Evolutionary conservation across 2,329 filamentous ascomycete genomes (phyloP), one percentile per base, ranked within the genome.

Genomic region (Colletotrichum aenigma): DNA sequence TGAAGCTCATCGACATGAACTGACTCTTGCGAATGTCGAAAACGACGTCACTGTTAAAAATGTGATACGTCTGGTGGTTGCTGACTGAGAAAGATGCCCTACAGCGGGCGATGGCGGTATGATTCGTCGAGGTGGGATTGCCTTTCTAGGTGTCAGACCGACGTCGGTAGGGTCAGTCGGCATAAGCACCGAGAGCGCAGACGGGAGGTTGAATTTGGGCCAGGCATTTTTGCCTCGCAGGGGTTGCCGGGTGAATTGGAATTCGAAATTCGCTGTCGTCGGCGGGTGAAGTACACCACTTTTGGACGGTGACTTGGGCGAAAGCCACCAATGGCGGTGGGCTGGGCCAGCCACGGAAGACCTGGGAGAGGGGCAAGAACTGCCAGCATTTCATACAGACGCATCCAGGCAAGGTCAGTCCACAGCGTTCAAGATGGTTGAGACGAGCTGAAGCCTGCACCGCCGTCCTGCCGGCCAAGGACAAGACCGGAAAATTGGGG

Each of bases 291-390:
- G 13, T 26, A 36, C 36, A 67, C 38, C 36, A 67, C 38, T n/a
- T 64, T 16, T 21, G 32, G 66, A 30, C 16, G 18, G 28, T 56
- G 43, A 21, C 43, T 71, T 28, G 21, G 30, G 15, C 48, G 64
- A 73, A 73, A 61, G 62, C 70, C 70, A 75, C 70, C 74, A 75
- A 75, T 75, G 65, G 62, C 48, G 64, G 52, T 70, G 56, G 67
- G 36, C 70, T 73, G 65, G 55, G 18, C 56, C 38, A 62, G 67
- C 67, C 67, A 70, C 38, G 34, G 26, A 13, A 21, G 2, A 52
- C 43, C 43, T 52, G 43, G 43, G 43, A 56, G 73, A 73, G 73
- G 73, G 64, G 64, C 70, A 24, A 48, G 36, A 71, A 24, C 32
- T 43, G 66, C 28, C 52, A 68, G 52, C 55, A 56, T 18, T 43